Percentiles rank a stretch among this genome's conserved stretches.
Evolutionary conservation across 129 eudicot genomes (phyloP).

Genomic region (Erigeron canadensis): DNA sequence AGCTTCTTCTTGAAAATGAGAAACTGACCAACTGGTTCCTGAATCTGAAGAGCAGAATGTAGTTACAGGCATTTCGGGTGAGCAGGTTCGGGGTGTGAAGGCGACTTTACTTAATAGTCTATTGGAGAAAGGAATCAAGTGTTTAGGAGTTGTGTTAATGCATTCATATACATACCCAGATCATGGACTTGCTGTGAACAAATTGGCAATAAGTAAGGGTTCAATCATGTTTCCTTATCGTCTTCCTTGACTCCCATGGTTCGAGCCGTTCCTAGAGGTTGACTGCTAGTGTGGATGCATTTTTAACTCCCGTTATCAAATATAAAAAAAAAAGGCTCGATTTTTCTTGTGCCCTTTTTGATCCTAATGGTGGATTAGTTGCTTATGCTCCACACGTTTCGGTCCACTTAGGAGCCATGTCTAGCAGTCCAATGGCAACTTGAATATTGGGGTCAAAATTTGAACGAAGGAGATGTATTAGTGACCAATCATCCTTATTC

Average conservation of each 20-base stretch:
- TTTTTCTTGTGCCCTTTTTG: constrained; percentile 96
- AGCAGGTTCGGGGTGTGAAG: constrained; percentile 67
- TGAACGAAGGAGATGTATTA: constrained; percentile 85
- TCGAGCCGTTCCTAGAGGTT: constrained; percentile 99
- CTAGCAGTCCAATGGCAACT: constrained; percentile 93
- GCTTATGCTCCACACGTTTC: constrained; percentile 99
- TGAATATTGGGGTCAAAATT: constrained; percentile 76
- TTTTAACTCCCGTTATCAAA: constrained; percentile 85
- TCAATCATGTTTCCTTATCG: constrained; percentile 84
- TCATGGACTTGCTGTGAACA: constrained; percentile 60
- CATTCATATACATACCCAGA: constrained; percentile 90
- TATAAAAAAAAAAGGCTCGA: constrained; percentile 92
- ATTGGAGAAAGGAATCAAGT: constrained; percentile 63
- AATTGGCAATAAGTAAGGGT: constrained; percentile 69
- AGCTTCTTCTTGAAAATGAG: constrained; percentile 61
- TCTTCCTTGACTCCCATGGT: constrained; percentile 98
- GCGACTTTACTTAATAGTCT: constrained; percentile 67
- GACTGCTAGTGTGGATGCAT: constrained; percentile 96
- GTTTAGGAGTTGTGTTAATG: constrained; percentile 87
- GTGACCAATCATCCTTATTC: constrained; percentile 94
- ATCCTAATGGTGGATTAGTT: constrained; percentile 91
- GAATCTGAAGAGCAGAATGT: constrained; percentile 33
- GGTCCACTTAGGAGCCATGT: constrained; percentile 97
- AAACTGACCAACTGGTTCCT: background rate
- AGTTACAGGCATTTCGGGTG: constrained; percentile 86